A percentile compares a stretch with the other conserved stretches of the same genome.
phyloP scores from a whole-genome alignment of 345 rosid genomes.

The Eucalyptus cloeziana region DNA sequence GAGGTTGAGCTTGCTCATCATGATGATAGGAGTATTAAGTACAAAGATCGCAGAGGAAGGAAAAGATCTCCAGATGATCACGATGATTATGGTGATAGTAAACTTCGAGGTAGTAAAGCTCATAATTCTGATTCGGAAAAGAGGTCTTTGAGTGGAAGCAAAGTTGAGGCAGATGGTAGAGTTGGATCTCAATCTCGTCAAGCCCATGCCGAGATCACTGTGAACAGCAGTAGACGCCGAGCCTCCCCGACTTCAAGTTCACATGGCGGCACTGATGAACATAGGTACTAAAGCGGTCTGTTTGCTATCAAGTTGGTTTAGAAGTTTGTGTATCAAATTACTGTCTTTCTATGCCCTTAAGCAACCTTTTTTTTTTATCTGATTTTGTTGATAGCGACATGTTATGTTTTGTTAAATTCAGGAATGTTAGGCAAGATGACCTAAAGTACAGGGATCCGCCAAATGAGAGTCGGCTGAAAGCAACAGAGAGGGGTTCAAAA shows the following conservation, averaged over 20 bases:
- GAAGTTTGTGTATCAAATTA: not conserved
- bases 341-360: not conserved
- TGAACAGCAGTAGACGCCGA: slow-evolving; percentile 20
- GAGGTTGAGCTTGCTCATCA: slow-evolving; percentile 37
- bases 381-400: not conserved
- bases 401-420: slow-evolving; percentile 6
- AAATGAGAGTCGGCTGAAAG: slow-evolving; percentile 42
- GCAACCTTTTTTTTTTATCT: not conserved
- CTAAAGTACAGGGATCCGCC: slow-evolving; percentile 27
- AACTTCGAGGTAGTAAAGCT: slow-evolving; percentile 18
- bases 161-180: slow-evolving; percentile 57
- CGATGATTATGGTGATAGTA: slow-evolving; percentile 41
- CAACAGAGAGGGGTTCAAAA: slow-evolving; percentile 49
- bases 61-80: slow-evolving; percentile 66
- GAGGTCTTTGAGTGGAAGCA: slow-evolving; percentile 28
- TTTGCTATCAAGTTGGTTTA: not conserved
- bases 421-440: slow-evolving; percentile 44
- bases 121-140: slow-evolving; percentile 28
- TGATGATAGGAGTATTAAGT: slow-evolving; percentile 47
- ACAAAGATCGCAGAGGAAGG: slow-evolving; percentile 50
- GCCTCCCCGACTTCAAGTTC: slow-evolving; percentile 48
- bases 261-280: slow-evolving; percentile 51
- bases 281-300: slow-evolving; percentile 29
- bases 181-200: slow-evolving; percentile 61
- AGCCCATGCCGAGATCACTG: slow-evolving; percentile 19